phyloP scores from a whole-genome alignment of 768 basidiomycete species.

The Boletus coccyginus region DNA sequence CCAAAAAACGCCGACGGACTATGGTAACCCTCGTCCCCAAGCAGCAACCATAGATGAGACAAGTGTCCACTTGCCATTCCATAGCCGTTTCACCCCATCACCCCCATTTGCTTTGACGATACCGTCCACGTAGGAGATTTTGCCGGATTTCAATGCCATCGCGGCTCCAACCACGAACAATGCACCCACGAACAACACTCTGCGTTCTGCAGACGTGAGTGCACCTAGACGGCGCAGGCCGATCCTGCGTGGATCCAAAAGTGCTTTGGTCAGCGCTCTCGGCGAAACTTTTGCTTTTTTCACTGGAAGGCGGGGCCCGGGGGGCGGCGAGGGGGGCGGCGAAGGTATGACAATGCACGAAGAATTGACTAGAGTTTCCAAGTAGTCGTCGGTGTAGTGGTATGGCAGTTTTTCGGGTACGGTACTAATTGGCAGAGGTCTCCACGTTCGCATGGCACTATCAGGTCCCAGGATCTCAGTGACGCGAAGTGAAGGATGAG shows the following conservation, averaged over 20 bases:
- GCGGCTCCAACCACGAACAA: constrained; percentile 70
- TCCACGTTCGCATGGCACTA: constrained; percentile 75
- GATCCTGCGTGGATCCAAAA: constrained; percentile 17
- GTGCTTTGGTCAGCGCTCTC: constrained; percentile 4
- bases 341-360: constrained; percentile 25
- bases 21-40: constrained; percentile 28
- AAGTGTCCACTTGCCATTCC: constrained; percentile 23
- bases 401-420: constrained; percentile 23
- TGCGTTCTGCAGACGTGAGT: constrained; percentile 28
- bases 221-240: constrained; percentile 21
- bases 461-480: constrained; percentile 72
- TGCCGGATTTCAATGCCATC: constrained; percentile 41
- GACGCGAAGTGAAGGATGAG: constrained; percentile 51
- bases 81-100: constrained; percentile 24
- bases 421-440: constrained; percentile 28
- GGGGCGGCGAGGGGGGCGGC: constrained; percentile 21
- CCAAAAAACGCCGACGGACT: not conserved
- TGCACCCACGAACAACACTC: constrained; percentile 55
- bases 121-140: constrained; percentile 11
- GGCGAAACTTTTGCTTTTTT: constrained; percentile 20
- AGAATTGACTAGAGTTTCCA: constrained; percentile 25
- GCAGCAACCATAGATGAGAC: constrained; percentile 23
- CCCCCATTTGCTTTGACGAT: constrained; percentile 11
- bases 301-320: constrained; percentile 5
- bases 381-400: constrained; percentile 26